Base-by-base conservation (phyloP, 2,329 filamentous ascomycete genomes). In the Botrytis sinoallii region DNA sequence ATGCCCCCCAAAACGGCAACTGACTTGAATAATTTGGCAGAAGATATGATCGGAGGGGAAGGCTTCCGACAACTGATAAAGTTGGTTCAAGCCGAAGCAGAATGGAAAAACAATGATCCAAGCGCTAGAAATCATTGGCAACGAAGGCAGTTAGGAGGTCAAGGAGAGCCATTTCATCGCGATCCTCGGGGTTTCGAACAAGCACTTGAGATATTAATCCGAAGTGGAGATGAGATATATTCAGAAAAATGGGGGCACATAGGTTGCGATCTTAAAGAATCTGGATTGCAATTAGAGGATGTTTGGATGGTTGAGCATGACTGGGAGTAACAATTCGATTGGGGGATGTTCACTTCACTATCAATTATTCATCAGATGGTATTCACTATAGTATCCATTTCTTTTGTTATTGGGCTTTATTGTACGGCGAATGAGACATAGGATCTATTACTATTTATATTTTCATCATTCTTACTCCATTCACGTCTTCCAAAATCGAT, bases 161-260 rank as follows among this genome's bases (percentile, higher is more conserved):
- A 83, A 44, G 87, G 85, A n/a, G 87, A 89, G 77, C 86, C 86
- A 5, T 89, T 85, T 74, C 86, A 88, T 79, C 85, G 87, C 73
- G 82, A 86, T 65, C 76, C 84, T 0, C 82, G 82, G 1, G 87
- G 86, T 1, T 81, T 87, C 70, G 82, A 83, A 8, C 79, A 82
- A 64, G 84, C 81, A 3, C 83, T 87, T 73, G 81, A 83, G 73
- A 81, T 87, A 66, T 78, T 85, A 32, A 85, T 84, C 32, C 84
- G 85, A 75, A 82, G 83, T 25, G 86, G 85, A 0, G 78, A 81
- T 20, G 80, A 82, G 75, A 80, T 85, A 77, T 77, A 18, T 84
- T 80, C 73, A 10, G 80, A 83, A 72, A 86, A 86, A 78, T 86
- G 85, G 85, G 85, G 85, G 0, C 83, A 85, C 75, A 77, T 79